phyloP scores from a whole-genome alignment of 108 stramenopile species.

The Discostella stelligeroides region DNA sequence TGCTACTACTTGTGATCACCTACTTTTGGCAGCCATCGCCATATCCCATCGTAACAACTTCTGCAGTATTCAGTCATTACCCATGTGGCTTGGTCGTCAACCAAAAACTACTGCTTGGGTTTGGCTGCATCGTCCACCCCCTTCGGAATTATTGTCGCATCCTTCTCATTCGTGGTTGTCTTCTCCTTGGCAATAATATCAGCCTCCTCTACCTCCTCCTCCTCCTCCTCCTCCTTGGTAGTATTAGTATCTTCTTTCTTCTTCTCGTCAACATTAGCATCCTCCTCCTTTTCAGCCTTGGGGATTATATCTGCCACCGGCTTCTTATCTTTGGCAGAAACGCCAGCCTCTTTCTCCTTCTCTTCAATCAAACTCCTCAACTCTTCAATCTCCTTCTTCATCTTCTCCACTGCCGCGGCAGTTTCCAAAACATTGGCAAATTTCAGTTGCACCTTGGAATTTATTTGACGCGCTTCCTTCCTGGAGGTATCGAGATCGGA shows the following conservation, averaged over 20 bases:
- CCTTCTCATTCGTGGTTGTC: neutral
- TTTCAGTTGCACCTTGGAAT: conserved; percentile 22
- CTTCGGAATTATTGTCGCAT: neutral
- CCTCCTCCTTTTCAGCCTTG: too few relatives aligned
- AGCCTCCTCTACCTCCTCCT: neutral
- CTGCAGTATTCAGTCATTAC: too few relatives aligned
- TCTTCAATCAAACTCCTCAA: conserved; percentile 21
- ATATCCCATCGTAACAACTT: too few relatives aligned
- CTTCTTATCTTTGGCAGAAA: neutral
- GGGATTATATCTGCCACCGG: neutral
- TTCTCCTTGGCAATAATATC: neutral
- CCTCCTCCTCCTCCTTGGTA: neutral
- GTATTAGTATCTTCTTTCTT: too few relatives aligned
- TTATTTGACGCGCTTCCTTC: conserved; percentile 18
- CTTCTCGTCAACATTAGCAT: too few relatives aligned
- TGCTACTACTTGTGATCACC: too few relatives aligned
- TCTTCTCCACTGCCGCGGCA: conserved; percentile 5
- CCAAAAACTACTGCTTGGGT: neutral
- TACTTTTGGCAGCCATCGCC: too few relatives aligned
- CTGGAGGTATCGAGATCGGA: conserved; percentile 11
- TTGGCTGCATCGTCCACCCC: neutral
- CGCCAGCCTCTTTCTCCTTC: conserved; percentile 16
- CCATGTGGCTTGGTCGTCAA: too few relatives aligned
- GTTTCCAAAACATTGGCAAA: conserved; percentile 15
- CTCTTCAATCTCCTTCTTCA: conserved; percentile 35